phyloP scores from a whole-genome alignment of 768 basidiomycete species.

The Lactarius pseudohatsudake region DNA sequence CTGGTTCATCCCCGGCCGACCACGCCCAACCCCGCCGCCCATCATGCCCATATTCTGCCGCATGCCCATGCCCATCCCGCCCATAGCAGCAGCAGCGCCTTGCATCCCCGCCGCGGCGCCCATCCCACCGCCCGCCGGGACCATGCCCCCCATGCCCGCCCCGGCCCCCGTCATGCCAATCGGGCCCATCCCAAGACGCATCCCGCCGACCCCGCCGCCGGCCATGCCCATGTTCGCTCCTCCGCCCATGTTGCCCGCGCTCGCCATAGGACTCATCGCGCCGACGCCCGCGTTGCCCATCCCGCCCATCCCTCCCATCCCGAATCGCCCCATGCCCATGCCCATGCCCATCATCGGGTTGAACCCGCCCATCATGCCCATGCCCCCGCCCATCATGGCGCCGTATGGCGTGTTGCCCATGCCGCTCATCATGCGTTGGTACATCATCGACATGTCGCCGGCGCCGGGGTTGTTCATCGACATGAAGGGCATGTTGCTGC shows the following conservation, averaged over 20 bases:
- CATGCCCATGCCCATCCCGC: conserved; percentile 40
- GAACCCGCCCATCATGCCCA: conserved; percentile 31
- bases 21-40: conserved; percentile 52
- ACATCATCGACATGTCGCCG: conserved; percentile 49
- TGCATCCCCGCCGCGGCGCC: conserved; percentile 14
- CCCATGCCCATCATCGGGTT: conserved; percentile 36
- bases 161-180: conserved; percentile 27
- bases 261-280: conserved; percentile 42
- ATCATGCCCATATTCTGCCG: conserved; percentile 31
- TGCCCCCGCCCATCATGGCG: conserved; percentile 39
- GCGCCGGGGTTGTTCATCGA: conserved; percentile 33
- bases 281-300: conserved; percentile 58
- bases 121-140: conserved; percentile 36
- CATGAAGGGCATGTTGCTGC: conserved; percentile 42
- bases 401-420: conserved; percentile 53
- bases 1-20: conserved; percentile 54
- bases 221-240: conserved; percentile 38
- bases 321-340: conserved; percentile 37
- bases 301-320: conserved; percentile 39
- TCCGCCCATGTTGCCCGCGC: conserved; percentile 36
- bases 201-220: conserved; percentile 33
- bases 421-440: conserved; percentile 94
- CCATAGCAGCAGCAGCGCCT: conserved; percentile 26
- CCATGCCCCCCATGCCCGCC: conserved; percentile 24
- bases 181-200: conserved; percentile 35